phyloP scores from a whole-genome alignment of 768 basidiomycete species.

The Tulasnella sp. region DNA sequence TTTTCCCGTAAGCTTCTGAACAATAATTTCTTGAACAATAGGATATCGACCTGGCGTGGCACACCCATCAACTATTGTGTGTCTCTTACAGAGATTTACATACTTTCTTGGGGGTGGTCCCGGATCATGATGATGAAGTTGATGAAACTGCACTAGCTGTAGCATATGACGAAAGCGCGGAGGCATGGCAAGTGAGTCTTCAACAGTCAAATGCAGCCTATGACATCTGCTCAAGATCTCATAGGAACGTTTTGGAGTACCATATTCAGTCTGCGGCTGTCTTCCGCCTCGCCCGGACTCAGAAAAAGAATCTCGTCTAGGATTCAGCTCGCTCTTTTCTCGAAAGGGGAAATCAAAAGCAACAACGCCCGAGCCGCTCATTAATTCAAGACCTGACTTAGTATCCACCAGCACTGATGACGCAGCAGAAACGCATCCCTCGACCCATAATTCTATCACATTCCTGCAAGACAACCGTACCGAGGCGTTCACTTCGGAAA shows the following conservation, averaged over 20 bases:
- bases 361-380: not conserved
- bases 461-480: no score
- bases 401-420: conserved; percentile 14
- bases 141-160: conserved; percentile 34
- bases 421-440: conserved; percentile 18
- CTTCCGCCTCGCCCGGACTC: conserved; percentile 28
- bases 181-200: conserved; percentile 32
- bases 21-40: no score
- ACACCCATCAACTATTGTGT: no score
- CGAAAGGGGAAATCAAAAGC: no score
- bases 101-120: not conserved
- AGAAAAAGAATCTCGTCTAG: not conserved
- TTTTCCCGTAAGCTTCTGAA: no score
- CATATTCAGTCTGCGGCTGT: conserved; percentile 51
- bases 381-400: conserved; percentile 18
- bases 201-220: not conserved
- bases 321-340: conserved; percentile 5
- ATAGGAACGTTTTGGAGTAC: conserved; percentile 36
- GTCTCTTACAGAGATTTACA: no score
- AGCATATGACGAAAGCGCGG: conserved; percentile 39
- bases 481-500: no score
- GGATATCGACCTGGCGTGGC: no score
- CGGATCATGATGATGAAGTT: conserved; percentile 37
- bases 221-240: not conserved
- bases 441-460: conserved; percentile 17